phyloP scores from a whole-genome alignment of 164 flowering plant genomes.

The Sextonia rubra region DNA sequence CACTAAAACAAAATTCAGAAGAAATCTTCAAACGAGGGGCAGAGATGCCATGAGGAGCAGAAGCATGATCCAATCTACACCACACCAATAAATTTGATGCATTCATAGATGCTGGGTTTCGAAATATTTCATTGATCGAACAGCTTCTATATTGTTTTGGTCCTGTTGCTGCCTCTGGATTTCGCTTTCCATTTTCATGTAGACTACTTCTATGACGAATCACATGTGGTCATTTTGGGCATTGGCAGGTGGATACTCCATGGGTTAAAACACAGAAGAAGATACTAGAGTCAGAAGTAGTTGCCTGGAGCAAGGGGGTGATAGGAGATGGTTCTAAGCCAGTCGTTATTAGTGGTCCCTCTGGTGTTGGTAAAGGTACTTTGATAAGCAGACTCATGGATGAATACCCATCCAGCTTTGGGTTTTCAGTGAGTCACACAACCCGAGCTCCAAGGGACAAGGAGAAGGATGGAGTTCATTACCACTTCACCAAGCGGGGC shows the following conservation, averaged over 20 bases:
- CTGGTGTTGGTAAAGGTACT: conserved; percentile 99
- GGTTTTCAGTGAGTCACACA: conserved; percentile 98
- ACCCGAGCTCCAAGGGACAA: conserved; percentile 79
- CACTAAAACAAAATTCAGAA: background rate
- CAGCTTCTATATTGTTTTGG: background rate
- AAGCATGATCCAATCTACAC: too few relatives aligned
- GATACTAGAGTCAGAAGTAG: conserved; percentile 51
- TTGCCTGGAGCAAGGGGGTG: conserved; percentile 92
- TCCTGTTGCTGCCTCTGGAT: background rate
- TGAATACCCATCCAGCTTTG: conserved; percentile 84
- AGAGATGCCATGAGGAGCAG: too few relatives aligned
- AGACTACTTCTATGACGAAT: background rate
- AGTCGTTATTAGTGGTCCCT: conserved; percentile 91
- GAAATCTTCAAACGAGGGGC: too few relatives aligned
- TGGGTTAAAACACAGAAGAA: conserved; percentile 62
- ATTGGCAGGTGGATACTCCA: conserved; percentile 67
- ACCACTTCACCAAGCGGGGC: conserved; percentile 72
- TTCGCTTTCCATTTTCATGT: background rate
- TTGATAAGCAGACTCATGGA: conserved; percentile 82
- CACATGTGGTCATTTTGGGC: background rate
- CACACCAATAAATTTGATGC: too few relatives aligned
- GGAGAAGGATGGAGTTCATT: conserved; percentile 84
- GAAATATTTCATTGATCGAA: background rate
- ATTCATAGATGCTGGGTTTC: background rate
- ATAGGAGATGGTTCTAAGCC: conserved; percentile 72